phyloP scores from a whole-genome alignment of 1,284 basidiomycete species.

The Sporisorium iseilematis-ciliati region DNA sequence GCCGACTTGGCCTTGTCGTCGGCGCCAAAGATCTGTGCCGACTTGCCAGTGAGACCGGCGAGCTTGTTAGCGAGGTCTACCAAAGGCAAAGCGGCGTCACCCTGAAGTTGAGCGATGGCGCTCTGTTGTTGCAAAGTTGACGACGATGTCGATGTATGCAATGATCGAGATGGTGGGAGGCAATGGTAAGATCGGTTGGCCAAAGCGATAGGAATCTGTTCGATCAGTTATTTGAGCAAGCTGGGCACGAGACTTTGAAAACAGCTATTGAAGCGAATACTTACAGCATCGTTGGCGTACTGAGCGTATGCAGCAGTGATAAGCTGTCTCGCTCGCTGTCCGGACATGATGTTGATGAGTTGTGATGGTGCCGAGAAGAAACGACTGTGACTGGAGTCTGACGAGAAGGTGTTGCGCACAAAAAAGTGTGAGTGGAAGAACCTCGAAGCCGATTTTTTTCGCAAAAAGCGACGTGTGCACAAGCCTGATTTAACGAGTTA shows the following conservation, averaged over 20 bases:
- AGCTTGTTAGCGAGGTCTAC: conserved; percentile 49
- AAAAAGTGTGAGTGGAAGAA: conserved; percentile 6
- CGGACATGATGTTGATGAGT: conserved; percentile 37
- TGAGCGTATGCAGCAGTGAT: conserved; percentile 54
- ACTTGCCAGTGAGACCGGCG: conserved; percentile 42
- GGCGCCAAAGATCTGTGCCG: conserved; percentile 43
- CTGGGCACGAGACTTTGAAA: conserved; percentile 5
- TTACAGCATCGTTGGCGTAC: conserved; percentile 53
- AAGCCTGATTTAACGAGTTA: background rate
- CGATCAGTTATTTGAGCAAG: conserved; percentile 48
- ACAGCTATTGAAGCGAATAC: conserved; percentile 5
- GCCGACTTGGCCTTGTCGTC: conserved; percentile 44
- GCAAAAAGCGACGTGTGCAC: background rate
- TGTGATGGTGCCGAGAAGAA: conserved; percentile 8
- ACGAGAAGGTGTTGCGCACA: background rate
- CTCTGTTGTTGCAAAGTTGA: conserved; percentile 29
- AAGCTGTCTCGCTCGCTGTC: conserved; percentile 50
- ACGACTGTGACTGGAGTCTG: background rate
- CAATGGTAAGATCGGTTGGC: conserved; percentile 9
- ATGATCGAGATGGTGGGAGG: conserved; percentile 1
- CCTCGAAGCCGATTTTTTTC: background rate
- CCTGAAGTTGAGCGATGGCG: conserved; percentile 48
- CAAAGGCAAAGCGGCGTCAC: conserved; percentile 40
- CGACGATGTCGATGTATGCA: background rate
- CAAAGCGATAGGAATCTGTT: conserved; percentile 36